Conservation (phyloP, 2,329 filamentous ascomycete species). For the Botrytis galanthina region DNA sequence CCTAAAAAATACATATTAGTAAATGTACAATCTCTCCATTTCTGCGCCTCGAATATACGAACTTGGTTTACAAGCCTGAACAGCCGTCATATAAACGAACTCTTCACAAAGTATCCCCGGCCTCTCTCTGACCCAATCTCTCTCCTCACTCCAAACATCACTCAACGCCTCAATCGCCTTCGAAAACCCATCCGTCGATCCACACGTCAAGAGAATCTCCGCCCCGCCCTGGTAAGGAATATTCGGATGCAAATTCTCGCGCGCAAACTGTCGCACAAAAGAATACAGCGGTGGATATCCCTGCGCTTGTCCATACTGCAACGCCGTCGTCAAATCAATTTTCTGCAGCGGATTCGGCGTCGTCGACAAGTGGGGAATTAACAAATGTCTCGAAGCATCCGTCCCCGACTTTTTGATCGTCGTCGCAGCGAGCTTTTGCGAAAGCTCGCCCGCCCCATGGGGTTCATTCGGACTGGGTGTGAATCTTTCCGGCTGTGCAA, state of each 20-base stretch:
- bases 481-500: constrained; percentile 73
- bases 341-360: constrained; percentile 60
- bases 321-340: constrained; percentile 76
- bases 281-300: constrained; percentile 77
- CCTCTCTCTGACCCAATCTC: constrained; percentile 65
- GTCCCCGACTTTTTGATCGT: constrained; percentile 30
- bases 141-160: constrained; percentile 70
- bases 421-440: constrained; percentile 40
- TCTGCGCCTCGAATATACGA: not conserved
- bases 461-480: constrained; percentile 60
- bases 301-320: constrained; percentile 83
- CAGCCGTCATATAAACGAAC: constrained; percentile 76
- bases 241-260: constrained; percentile 74
- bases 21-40: too few species aligned
- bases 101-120: constrained; percentile 77
- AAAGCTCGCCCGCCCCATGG: constrained; percentile 30
- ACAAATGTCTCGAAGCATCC: constrained; percentile 50
- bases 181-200: constrained; percentile 79
- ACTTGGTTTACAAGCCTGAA: constrained; percentile 61
- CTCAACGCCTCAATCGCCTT: constrained; percentile 76
- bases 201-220: constrained; percentile 76
- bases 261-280: constrained; percentile 76
- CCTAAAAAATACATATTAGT: constrained; percentile 27
- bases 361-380: constrained; percentile 67
- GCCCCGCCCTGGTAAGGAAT: constrained; percentile 75